Evolutionary conservation across 495 filamentous ascomycete genomes (phyloP).

Genomic region (Jackrogersella minutella): DNA sequence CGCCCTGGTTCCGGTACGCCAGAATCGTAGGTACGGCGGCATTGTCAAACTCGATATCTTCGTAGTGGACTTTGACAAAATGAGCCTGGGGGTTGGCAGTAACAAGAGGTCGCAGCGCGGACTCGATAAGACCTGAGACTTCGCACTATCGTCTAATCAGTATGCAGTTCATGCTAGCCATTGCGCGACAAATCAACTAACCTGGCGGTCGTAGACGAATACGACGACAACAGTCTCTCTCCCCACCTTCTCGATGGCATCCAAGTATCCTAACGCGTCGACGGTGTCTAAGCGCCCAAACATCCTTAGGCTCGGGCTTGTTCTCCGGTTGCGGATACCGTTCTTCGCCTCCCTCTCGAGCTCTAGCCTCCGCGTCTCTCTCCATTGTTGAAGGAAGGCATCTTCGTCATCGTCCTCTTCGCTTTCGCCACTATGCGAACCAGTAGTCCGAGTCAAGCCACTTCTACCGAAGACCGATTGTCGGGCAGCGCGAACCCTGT

Average conservation of each 20-base stretch:
- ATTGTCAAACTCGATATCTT: slow-evolving; percentile 94
- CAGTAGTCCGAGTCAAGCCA: slow-evolving; percentile 10
- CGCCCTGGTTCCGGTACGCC: slow-evolving; percentile 83
- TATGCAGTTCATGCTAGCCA: background rate
- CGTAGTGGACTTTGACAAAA: slow-evolving; percentile 90
- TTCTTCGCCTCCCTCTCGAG: slow-evolving; percentile 64
- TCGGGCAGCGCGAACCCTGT: slow-evolving; percentile 53
- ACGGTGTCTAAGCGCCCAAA: slow-evolving; percentile 84
- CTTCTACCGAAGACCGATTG: slow-evolving; percentile 54
- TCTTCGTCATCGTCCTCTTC: slow-evolving; percentile 76
- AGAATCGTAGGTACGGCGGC: slow-evolving; percentile 88
- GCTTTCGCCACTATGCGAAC: slow-evolving; percentile 53
- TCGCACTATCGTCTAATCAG: slow-evolving; percentile 65
- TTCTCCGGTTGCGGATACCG: slow-evolving; percentile 61
- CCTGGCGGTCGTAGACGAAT: slow-evolving; percentile 89
- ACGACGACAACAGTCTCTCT: slow-evolving; percentile 90
- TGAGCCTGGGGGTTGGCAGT: slow-evolving; percentile 71
- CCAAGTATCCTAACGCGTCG: slow-evolving; percentile 89
- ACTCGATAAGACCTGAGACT: slow-evolving; percentile 78
- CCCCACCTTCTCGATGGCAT: slow-evolving; percentile 90
- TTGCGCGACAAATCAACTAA: slow-evolving; percentile 54
- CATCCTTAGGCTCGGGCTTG: slow-evolving; percentile 73
- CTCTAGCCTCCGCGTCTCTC: slow-evolving; percentile 78
- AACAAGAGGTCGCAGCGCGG: slow-evolving; percentile 76
- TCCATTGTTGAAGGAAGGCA: slow-evolving; percentile 83